Evolutionary conservation across 164 flowering plant species (phyloP).

Genomic region (Kingdonia uniflora): DNA sequence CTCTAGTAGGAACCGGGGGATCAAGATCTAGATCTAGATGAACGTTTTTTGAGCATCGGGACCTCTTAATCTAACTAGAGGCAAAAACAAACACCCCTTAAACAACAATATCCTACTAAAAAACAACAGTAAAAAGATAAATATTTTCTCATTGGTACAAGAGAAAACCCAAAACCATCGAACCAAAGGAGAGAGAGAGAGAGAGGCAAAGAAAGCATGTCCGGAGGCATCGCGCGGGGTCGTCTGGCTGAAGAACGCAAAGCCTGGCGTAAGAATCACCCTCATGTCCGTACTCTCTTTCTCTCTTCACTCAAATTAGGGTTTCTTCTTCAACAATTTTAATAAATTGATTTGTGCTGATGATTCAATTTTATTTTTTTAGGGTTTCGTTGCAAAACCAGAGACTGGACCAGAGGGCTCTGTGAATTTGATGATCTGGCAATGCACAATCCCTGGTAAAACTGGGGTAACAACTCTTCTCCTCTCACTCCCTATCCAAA

Average conservation of each 20-base stretch:
- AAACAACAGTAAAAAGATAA: too few relatives aligned
- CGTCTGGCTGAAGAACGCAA: conserved; percentile 76
- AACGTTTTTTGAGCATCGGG: too few relatives aligned
- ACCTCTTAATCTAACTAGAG: too few relatives aligned
- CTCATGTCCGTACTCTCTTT: conserved; percentile 37
- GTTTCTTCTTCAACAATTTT: background rate
- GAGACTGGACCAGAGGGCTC: conserved; percentile 60
- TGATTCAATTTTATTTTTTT: conserved; percentile 4
- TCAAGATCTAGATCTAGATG: too few relatives aligned
- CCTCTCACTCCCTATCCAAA: too few relatives aligned
- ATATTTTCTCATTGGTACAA: too few relatives aligned
- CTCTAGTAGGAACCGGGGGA: too few relatives aligned
- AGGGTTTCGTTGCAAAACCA: conserved; percentile 92
- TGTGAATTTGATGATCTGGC: conserved; percentile 77
- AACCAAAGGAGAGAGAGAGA: too few relatives aligned
- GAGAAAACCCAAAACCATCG: too few relatives aligned
- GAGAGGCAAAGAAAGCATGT: too few relatives aligned
- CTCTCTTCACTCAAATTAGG: background rate
- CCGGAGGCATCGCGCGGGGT: conserved; percentile 67
- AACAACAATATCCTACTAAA: too few relatives aligned
- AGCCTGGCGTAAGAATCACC: conserved; percentile 80
- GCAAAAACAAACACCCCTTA: too few relatives aligned
- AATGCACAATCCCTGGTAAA: conserved; percentile 77
- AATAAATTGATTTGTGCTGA: background rate
- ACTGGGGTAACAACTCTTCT: conserved; percentile 35